Evolutionary conservation across 1,284 basidiomycete species (phyloP).

Genomic region (Phellopilus nigrolimitatus): DNA sequence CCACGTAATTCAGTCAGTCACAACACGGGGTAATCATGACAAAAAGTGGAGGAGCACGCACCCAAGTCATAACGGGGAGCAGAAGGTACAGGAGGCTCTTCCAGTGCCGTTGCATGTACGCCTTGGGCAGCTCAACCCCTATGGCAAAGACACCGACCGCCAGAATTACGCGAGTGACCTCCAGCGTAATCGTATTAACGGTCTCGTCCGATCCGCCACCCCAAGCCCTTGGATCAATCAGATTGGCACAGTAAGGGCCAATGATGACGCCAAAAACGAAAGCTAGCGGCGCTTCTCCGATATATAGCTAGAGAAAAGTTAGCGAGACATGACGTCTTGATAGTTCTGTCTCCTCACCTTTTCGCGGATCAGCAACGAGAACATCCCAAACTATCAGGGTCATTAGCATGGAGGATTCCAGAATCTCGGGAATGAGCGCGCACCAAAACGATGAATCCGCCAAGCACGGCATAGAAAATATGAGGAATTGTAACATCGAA

Average conservation of each 20-base stretch:
- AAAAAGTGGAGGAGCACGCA: constrained; percentile 35
- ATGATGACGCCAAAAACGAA: constrained; percentile 94
- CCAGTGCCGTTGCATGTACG: constrained; percentile 91
- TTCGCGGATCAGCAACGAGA: constrained; percentile 90
- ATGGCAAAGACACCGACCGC: constrained; percentile 98
- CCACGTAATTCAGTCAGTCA: constrained; percentile 9
- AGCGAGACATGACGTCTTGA: not conserved
- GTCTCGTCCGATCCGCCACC: constrained; percentile 48
- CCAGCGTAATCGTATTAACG: constrained; percentile 74
- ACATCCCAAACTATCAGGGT: constrained; percentile 79
- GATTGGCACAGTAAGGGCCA: constrained; percentile 79
- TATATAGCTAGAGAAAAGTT: constrained; percentile 61
- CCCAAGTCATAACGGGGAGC: constrained; percentile 86
- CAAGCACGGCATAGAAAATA: constrained; percentile 78
- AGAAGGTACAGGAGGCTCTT: constrained; percentile 83
- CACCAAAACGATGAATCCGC: constrained; percentile 76
- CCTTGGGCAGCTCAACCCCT: constrained; percentile 92
- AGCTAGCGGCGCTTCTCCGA: constrained; percentile 96
- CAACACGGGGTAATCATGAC: constrained; percentile 15
- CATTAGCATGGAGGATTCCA: constrained; percentile 1
- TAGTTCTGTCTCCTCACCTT: constrained; percentile 41
- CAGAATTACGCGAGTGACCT: constrained; percentile 93
- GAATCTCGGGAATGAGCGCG: constrained; percentile 29
- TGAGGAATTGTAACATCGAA: constrained; percentile 68
- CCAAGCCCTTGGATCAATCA: constrained; percentile 89